A percentile compares a stretch with the other conserved stretches of the same genome.
Conservation (phyloP, 768 basidiomycete species). For the Suillus paluster region DNA sequence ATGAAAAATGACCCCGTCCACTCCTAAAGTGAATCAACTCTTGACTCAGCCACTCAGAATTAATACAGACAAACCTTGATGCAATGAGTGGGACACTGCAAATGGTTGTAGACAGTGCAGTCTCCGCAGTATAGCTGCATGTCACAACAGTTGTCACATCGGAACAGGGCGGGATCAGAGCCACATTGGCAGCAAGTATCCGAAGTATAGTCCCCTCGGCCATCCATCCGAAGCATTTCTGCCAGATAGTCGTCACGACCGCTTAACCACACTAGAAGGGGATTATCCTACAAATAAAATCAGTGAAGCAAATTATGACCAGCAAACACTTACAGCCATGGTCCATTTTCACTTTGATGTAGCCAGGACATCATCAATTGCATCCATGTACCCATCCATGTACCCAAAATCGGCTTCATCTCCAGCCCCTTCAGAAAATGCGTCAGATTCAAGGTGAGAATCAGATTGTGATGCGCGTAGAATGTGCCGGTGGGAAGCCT, state of each 20-base stretch:
- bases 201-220: background rate
- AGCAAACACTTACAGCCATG: no score
- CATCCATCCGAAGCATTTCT: slow-evolving; percentile 11
- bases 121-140: background rate
- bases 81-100: background rate
- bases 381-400: background rate
- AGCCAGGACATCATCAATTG: no score
- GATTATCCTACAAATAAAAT: background rate
- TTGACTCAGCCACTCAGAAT: background rate
- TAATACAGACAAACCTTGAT: slow-evolving; percentile 7
- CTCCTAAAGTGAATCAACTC: slow-evolving; percentile 7
- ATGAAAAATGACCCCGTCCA: slow-evolving; percentile 25
- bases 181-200: background rate
- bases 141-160: slow-evolving; percentile 6
- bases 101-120: slow-evolving; percentile 3
- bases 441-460: background rate
- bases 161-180: background rate
- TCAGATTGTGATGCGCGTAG: background rate
- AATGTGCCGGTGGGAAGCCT: background rate
- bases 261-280: slow-evolving; percentile 5
- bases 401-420: background rate
- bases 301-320: no score
- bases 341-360: no score
- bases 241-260: slow-evolving; percentile 6
- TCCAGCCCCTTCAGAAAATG: background rate